A percentile compares a stretch with the other conserved stretches of the same genome.
Conservation (phyloP, 306 rosid genomes). For the Quercus wislizeni region DNA sequence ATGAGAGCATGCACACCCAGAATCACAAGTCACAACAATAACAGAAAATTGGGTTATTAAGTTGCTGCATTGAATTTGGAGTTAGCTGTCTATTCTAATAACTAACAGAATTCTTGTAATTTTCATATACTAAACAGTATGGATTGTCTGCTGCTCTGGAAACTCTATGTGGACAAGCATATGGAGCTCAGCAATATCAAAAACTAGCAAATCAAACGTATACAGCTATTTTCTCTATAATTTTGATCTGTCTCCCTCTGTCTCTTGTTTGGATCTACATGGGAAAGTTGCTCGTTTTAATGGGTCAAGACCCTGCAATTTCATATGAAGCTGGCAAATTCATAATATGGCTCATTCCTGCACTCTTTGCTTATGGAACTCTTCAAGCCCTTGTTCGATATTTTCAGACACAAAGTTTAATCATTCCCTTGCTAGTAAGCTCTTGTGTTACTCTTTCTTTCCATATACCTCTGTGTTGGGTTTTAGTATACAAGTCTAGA, state of each 20-base stretch:
- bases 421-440: slow-evolving; percentile 53
- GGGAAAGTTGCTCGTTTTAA: slow-evolving; percentile 47
- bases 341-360: slow-evolving; percentile 64
- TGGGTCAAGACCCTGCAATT: slow-evolving; percentile 80
- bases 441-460: slow-evolving; percentile 41
- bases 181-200: slow-evolving; percentile 53
- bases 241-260: slow-evolving; percentile 52
- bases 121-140: slow-evolving; percentile 22
- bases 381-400: slow-evolving; percentile 62
- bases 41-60: too few relatives aligned
- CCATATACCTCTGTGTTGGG: slow-evolving; percentile 66
- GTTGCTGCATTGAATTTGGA: not conserved
- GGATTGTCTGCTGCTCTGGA: slow-evolving; percentile 63
- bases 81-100: not conserved
- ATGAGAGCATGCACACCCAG: too few relatives aligned
- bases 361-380: slow-evolving; percentile 63
- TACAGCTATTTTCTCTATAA: slow-evolving; percentile 56
- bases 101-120: not conserved
- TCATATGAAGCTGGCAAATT: slow-evolving; percentile 65
- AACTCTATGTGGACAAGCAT: slow-evolving; percentile 60
- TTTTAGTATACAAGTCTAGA: slow-evolving; percentile 53
- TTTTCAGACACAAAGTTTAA: slow-evolving; percentile 68
- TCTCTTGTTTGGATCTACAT: slow-evolving; percentile 59
- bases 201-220: slow-evolving; percentile 50
- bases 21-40: too few relatives aligned